phyloP scores from a whole-genome alignment of 2,329 filamentous ascomycete species.

The Hawksworthiomyces lignivorus region DNA sequence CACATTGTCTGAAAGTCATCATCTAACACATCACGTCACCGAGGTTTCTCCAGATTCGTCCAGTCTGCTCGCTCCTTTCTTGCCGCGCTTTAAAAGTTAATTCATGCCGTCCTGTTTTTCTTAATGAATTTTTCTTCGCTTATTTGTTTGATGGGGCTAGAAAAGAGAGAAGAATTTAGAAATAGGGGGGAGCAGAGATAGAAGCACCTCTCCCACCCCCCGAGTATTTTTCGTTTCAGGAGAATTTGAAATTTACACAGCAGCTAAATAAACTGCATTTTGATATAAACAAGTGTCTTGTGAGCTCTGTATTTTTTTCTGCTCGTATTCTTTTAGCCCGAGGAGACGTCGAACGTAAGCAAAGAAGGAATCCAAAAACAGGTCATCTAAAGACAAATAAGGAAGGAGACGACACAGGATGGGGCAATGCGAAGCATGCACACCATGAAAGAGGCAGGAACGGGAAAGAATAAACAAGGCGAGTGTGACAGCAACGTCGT shows the following conservation, averaged over 20 bases:
- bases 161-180: neutral
- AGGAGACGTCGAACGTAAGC: too few relatives aligned
- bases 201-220: neutral
- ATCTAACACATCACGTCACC: neutral
- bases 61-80: neutral
- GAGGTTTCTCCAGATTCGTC: neutral
- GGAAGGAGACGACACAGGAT: conserved; percentile 2
- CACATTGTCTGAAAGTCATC: neutral
- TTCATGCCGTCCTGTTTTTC: neutral
- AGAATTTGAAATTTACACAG: too few relatives aligned
- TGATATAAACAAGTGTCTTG: too few relatives aligned
- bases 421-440: neutral
- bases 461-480: neutral
- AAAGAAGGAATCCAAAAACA: conserved; percentile 1
- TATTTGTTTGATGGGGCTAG: neutral
- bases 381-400: neutral
- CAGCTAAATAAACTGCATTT: too few relatives aligned
- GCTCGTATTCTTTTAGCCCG: too few relatives aligned
- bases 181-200: neutral
- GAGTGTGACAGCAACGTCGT: too few relatives aligned
- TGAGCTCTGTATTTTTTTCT: too few relatives aligned
- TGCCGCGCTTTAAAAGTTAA: neutral
- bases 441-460: neutral
- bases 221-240: neutral
- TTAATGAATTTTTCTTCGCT: neutral